Evolutionary conservation across 345 rosid species (phyloP).

Genomic region (Eucalyptus rudis): DNA sequence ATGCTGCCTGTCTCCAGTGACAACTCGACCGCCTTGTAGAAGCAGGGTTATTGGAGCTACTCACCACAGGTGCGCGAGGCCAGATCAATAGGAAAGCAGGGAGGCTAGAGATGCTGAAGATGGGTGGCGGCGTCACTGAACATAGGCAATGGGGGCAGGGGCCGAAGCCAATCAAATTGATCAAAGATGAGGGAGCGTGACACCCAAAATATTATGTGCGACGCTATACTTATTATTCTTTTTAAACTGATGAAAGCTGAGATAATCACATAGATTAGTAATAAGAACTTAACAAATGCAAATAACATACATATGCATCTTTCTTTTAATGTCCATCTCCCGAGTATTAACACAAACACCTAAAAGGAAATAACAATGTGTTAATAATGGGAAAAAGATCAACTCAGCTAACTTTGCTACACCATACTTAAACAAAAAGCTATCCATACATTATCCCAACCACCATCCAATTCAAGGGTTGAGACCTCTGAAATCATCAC

Average conservation of each 20-base stretch:
- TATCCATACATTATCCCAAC: too few relatives aligned
- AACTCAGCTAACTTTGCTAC: too few relatives aligned
- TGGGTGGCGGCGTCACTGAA: background rate
- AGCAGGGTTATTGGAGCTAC: background rate
- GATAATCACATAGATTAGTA: background rate
- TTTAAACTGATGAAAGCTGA: background rate
- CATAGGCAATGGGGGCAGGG: background rate
- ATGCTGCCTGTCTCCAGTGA: background rate
- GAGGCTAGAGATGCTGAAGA: background rate
- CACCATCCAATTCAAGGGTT: too few relatives aligned
- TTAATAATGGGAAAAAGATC: too few relatives aligned
- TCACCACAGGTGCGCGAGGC: background rate
- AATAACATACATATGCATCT: background rate
- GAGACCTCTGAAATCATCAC: too few relatives aligned
- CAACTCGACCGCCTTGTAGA: background rate
- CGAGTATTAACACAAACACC: background rate
- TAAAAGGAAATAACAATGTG: background rate
- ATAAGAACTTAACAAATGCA: background rate
- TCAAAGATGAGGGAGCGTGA: background rate
- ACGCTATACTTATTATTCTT: background rate
- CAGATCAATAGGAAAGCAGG: background rate
- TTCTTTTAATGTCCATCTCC: background rate
- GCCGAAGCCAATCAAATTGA: background rate
- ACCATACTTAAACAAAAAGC: too few relatives aligned
- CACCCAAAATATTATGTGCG: background rate